Evolutionary conservation across 768 basidiomycete genomes (phyloP), one percentile per base, ranked within the genome.

Genomic region (Pleurotus tuoliensis): DNA sequence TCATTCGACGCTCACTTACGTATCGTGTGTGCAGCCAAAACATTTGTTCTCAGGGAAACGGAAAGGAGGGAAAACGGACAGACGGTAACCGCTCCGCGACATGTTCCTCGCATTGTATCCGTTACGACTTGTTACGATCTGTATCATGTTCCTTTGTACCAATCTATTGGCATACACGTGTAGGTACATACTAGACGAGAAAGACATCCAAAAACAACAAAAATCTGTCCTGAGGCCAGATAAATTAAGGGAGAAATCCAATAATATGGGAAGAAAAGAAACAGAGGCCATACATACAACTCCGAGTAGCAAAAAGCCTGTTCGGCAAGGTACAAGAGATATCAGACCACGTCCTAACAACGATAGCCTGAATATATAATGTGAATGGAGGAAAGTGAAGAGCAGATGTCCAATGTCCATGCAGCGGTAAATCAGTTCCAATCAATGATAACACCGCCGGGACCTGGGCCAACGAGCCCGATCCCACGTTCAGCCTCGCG

Each of bases 31-130:
- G 34, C 58, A 94, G 92, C 92, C 92, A 48, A 93, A 90, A 69
- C 90, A 93, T 76, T 71, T 94, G 57, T 94, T 86, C 66, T 72
- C 90, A 57, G 92, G 92, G 24, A 93, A 94, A 71, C 84, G 92
- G 62, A 88, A 91, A 68, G 82, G 72, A 22, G 92, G 92, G 64
- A 94, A 93, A 76, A 93, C 90, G 46, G 77, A 82, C 68, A 82
- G 92, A 69, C 78, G 88, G 69, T 90, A 71, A 80, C 61, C 39
- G 48, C 51, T 34, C 54, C 51, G 37, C 49, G n/a, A 48, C 47
- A 16, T 37, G 24, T 13, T 50, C 13, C 20, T 3, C 38, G 30
- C 38, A 24, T 41, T 53, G 16, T 34, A 34, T 11, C 30, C 9
- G 30, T 34, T 34, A 34, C 30, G 30, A 34, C 30, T 34, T 9